Conservation (phyloP, 768 basidiomycete species). For the Naematelia aurantialba region DNA sequence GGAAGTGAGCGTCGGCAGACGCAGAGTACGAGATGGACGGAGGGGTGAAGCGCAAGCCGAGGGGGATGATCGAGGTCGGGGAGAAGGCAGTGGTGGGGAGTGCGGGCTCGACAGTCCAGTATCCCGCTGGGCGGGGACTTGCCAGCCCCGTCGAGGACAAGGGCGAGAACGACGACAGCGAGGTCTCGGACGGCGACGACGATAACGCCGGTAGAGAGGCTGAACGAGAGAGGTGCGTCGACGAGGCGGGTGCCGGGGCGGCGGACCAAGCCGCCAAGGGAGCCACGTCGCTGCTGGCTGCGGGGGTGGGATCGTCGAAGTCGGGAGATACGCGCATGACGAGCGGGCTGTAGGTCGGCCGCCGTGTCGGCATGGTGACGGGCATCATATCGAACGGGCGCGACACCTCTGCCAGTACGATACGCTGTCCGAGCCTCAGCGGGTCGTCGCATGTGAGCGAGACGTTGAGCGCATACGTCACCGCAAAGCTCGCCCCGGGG, state of each 20-base stretch:
- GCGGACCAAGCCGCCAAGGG: slow-evolving; percentile 8
- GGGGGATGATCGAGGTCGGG: slow-evolving; percentile 38
- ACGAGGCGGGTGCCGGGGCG: too few species aligned
- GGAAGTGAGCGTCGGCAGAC: too few species aligned
- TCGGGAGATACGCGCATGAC: slow-evolving; percentile 27
- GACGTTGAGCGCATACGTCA: slow-evolving; percentile 40
- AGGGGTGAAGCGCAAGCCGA: slow-evolving; percentile 30
- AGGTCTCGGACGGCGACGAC: too few species aligned
- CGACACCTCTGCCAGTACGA: slow-evolving; percentile 29
- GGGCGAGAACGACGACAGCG: not conserved
- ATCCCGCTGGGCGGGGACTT: slow-evolving; percentile 2
- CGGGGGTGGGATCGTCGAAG: not conserved
- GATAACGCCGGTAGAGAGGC: too few species aligned
- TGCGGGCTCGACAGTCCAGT: slow-evolving; percentile 36
- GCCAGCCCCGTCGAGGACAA: not conserved
- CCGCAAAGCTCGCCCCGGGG: slow-evolving; percentile 29
- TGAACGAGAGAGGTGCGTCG: too few species aligned
- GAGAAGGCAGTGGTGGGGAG: slow-evolving; percentile 43
- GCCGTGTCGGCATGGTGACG: slow-evolving; percentile 36
- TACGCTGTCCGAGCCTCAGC: slow-evolving; percentile 16
- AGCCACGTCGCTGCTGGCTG: too few species aligned
- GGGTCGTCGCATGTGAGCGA: slow-evolving; percentile 38
- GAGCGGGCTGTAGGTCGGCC: slow-evolving; percentile 24
- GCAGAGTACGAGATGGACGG: too few species aligned
- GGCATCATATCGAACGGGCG: slow-evolving; percentile 47